Evolutionary conservation across 345 rosid species (phyloP).

Genomic region (Pistacia atlantica): DNA sequence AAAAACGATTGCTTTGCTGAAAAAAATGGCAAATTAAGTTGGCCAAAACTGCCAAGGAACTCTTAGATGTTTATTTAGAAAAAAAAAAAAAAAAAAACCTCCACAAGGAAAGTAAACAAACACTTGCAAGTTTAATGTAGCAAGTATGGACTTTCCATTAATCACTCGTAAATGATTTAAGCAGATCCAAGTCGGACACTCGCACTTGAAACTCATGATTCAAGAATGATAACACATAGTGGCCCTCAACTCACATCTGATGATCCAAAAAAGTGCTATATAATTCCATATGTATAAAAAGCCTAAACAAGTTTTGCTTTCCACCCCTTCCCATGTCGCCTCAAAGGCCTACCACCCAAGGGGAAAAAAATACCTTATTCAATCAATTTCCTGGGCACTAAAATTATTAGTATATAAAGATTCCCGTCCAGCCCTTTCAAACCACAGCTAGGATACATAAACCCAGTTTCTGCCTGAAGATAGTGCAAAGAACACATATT

Average conservation of each 20-base stretch:
- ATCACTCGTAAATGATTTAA: not conserved
- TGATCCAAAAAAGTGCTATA: not conserved
- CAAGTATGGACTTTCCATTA: not conserved
- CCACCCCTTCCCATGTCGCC: not conserved
- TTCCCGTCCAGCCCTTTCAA: not conserved
- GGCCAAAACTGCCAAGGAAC: not conserved
- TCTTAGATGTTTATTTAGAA: not conserved
- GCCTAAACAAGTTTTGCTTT: not conserved
- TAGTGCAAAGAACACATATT: not conserved
- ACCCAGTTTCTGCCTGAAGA: not conserved
- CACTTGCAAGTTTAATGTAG: not conserved
- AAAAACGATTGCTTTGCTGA: not conserved
- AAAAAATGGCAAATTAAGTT: no score
- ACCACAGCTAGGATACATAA: not conserved
- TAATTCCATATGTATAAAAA: not conserved
- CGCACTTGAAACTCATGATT: not conserved
- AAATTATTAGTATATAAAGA: not conserved
- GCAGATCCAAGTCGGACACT: not conserved
- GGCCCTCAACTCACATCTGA: not conserved
- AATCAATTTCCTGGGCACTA: not conserved
- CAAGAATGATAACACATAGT: not conserved
- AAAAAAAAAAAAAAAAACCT: not conserved
- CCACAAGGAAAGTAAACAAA: not conserved
- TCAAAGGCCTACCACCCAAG: not conserved
- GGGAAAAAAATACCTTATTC: not conserved